Evolutionary conservation across 208 protist species (phyloP).

Genomic region (Wallacemonas sp.): DNA sequence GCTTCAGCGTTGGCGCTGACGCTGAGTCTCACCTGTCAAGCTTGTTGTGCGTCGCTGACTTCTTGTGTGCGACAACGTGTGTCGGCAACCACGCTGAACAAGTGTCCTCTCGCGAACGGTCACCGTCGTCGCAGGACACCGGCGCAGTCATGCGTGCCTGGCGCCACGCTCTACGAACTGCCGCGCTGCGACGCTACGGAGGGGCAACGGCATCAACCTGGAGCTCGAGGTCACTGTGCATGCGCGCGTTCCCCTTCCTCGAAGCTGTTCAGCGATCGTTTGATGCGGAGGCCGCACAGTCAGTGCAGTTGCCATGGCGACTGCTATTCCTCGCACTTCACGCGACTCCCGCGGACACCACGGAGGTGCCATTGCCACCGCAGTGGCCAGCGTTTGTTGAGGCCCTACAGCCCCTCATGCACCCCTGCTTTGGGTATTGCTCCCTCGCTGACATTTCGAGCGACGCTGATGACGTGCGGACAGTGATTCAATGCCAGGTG

Average conservation of each 20-base stretch:
- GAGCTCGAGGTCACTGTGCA: slow-evolving; percentile 5
- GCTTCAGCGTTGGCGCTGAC: slow-evolving; percentile 33
- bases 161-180: background rate
- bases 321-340: background rate
- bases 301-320: background rate
- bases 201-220: slow-evolving; percentile 15
- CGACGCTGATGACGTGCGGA: background rate
- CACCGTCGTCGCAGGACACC: background rate
- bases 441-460: background rate
- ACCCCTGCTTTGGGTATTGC: no score
- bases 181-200: slow-evolving; percentile 14
- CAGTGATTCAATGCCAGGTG: slow-evolving; percentile 7
- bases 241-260: slow-evolving; percentile 33
- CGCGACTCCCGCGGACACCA: no score
- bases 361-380: no score
- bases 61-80: slow-evolving; percentile 28
- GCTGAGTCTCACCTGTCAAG: slow-evolving; percentile 27
- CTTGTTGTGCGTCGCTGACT: slow-evolving; percentile 31
- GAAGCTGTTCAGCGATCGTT: slow-evolving; percentile 20
- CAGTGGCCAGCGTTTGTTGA: no score
- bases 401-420: no score
- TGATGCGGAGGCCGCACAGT: background rate
- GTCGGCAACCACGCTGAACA: background rate
- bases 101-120: no score
- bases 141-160: no score